A percentile compares a stretch with the other conserved stretches of the same genome.
These are phyloP conservation scores for Mycena amicta DNA, from an alignment of 768 basidiomycete species.

Conservation along the genomic window DNA sequence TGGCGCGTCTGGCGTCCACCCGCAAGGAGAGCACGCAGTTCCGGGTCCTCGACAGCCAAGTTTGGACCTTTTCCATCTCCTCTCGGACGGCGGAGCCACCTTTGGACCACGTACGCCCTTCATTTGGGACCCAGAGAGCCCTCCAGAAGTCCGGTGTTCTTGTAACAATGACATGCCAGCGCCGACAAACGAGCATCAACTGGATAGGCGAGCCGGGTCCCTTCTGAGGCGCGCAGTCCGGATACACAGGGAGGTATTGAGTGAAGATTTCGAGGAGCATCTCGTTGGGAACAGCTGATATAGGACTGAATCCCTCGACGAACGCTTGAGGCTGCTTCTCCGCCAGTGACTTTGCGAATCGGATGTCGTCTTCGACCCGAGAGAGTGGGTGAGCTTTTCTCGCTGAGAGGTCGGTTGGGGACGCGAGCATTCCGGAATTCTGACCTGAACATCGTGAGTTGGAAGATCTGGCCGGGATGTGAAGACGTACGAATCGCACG, in stretches of 20 bases:
- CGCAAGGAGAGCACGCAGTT: not conserved
- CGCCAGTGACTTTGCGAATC: too few species aligned
- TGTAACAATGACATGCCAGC: not conserved
- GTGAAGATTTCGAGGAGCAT: not conserved
- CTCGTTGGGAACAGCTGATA: not conserved
- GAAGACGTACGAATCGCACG: too few species aligned
- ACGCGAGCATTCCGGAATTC: too few species aligned
- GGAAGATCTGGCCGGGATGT: too few species aligned
- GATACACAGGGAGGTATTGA: not conserved
- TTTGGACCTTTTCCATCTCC: not conserved
- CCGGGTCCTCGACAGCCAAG: not conserved
- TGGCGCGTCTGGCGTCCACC: not conserved
- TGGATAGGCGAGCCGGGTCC: not conserved
- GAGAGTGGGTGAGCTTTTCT: too few species aligned
- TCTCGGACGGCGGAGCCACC: not conserved
- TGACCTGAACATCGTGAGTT: too few species aligned
- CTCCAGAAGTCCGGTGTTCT: not conserved
- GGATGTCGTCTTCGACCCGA: too few species aligned
- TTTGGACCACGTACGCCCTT: not conserved
- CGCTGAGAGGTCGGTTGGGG: too few species aligned
- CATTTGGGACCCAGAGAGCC: not conserved
- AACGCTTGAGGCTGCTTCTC: too few species aligned
- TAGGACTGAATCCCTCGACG: not conserved
- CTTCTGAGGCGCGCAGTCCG: not conserved
- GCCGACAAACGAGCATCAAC: not conserved